These are phyloP conservation scores for Osmanthus fragrans DNA, from an alignment of 257 asterid genomes.

Conservation along the genomic window DNA sequence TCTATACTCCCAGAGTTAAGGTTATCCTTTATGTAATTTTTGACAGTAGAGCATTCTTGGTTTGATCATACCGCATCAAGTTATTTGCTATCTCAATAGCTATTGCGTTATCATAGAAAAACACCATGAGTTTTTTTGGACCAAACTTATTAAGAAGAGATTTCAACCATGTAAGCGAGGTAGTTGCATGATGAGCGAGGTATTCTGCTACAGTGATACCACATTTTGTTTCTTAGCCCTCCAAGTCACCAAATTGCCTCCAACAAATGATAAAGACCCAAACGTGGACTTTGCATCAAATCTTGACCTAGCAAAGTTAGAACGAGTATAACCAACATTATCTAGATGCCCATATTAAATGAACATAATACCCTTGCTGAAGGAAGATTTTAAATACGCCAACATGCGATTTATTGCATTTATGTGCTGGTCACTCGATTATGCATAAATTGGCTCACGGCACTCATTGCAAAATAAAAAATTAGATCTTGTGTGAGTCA, in stretches of 20 bases:
- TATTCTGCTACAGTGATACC: too few relatives aligned
- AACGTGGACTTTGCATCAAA: neutral
- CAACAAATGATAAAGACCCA: neutral
- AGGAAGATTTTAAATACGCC: too few relatives aligned
- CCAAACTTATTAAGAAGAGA: neutral
- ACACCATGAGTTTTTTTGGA: neutral
- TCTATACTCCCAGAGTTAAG: neutral
- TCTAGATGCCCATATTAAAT: neutral
- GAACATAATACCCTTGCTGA: too few relatives aligned
- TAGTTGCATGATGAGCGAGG: neutral
- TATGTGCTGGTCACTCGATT: too few relatives aligned
- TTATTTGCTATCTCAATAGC: neutral
- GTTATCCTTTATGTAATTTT: neutral
- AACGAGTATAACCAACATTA: neutral
- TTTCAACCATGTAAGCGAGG: too few relatives aligned
- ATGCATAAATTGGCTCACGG: too few relatives aligned
- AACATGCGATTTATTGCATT: too few relatives aligned
- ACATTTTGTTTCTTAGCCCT: neutral
- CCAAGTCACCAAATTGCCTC: neutral
- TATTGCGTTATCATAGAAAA: neutral
- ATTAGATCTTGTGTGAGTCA: too few relatives aligned
- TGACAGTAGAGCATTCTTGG: neutral
- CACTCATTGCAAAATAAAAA: too few relatives aligned
- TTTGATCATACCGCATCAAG: neutral
- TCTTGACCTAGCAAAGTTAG: neutral